Evolutionary conservation across 306 rosid genomes (phyloP).

Genomic region (Erythrophleum fordii): DNA sequence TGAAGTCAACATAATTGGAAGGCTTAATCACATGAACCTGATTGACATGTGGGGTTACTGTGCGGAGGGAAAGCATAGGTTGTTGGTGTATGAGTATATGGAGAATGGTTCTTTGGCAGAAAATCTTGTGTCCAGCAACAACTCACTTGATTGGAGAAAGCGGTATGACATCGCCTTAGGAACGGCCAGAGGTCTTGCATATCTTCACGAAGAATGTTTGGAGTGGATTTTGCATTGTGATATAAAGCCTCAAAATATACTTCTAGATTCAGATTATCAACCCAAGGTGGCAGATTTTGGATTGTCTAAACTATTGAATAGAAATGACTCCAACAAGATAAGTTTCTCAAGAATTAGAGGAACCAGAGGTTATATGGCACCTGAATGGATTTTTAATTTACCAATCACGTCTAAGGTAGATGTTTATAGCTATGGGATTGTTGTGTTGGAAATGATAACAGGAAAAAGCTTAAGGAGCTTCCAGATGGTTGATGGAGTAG

Average conservation of each 20-base stretch:
- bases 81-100: too few species aligned
- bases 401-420: slow-evolving; percentile 58
- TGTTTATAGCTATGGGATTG: slow-evolving; percentile 54
- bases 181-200: neutral
- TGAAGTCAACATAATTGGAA: neutral
- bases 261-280: neutral
- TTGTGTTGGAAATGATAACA: slow-evolving; percentile 44
- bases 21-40: neutral
- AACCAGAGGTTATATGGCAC: slow-evolving; percentile 60
- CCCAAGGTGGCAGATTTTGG: neutral
- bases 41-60: neutral
- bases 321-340: slow-evolving; percentile 30
- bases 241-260: neutral
- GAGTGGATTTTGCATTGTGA: neutral
- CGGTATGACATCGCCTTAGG: neutral
- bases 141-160: neutral
- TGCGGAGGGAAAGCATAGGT: neutral
- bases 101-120: neutral
- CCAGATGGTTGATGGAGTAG: neutral
- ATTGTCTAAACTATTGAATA: neutral
- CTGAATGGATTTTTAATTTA: slow-evolving; percentile 49
- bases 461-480: slow-evolving; percentile 33
- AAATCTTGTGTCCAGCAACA: neutral
- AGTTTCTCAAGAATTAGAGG: slow-evolving; percentile 56
- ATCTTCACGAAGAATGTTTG: neutral